Evolutionary conservation across 2,329 filamentous ascomycete species (phyloP).

Genomic region (Colletotrichum liaoningense): DNA sequence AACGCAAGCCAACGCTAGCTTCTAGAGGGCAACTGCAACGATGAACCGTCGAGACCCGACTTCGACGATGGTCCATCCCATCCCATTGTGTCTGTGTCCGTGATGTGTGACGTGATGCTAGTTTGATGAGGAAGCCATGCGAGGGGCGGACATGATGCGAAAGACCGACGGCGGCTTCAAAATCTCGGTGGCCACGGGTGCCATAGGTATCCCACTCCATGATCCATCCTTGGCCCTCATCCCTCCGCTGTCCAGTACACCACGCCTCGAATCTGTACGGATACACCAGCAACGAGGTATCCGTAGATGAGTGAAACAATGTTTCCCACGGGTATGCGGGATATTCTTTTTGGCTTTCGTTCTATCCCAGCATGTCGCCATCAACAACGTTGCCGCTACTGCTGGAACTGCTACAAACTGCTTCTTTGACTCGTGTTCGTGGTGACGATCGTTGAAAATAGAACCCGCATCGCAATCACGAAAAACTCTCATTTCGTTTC

Average conservation of each 20-base stretch:
- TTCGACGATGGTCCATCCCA: neutral
- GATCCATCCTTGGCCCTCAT: neutral
- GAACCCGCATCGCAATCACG: neutral
- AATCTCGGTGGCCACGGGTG: neutral
- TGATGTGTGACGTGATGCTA: constrained; percentile 24
- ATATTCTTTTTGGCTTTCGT: constrained; percentile 16
- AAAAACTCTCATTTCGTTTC: constrained; percentile 3
- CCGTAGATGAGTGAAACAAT: constrained; percentile 2
- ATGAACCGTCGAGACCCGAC: neutral
- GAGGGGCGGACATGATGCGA: neutral
- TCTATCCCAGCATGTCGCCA: constrained; percentile 7
- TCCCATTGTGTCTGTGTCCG: neutral
- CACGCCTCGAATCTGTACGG: too few relatives aligned
- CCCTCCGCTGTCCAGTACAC: too few relatives aligned
- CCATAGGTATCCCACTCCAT: neutral
- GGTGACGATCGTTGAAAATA: neutral
- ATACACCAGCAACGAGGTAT: too few relatives aligned
- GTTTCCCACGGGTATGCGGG: constrained; percentile 17
- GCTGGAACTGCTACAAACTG: constrained; percentile 10
- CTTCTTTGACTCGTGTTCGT: neutral
- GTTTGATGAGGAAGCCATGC: constrained; percentile 29
- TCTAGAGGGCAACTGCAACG: neutral
- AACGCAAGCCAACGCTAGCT: constrained; percentile 1
- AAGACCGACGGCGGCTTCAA: neutral
- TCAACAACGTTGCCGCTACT: neutral